Percentiles rank a stretch among this genome's conserved stretches.
Conservation (phyloP, 2,329 filamentous ascomycete species). For the Colletotrichum chlorophyti region DNA sequence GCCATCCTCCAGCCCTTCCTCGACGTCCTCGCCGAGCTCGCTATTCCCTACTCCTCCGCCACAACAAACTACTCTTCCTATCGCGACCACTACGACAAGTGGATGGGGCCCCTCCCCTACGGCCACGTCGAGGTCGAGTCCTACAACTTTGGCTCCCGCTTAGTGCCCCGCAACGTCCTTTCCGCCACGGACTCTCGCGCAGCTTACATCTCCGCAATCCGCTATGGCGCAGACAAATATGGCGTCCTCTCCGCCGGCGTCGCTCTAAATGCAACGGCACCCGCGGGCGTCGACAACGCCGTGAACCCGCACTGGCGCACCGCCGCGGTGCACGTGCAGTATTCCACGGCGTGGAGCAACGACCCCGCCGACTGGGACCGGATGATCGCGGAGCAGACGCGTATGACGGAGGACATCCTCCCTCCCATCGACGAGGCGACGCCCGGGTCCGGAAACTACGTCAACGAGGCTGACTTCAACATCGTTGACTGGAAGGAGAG, state of each 20-base stretch:
- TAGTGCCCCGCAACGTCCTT: conserved; percentile 46
- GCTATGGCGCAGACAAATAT: conserved; percentile 23
- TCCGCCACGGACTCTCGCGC: conserved; percentile 37
- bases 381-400: conserved; percentile 24
- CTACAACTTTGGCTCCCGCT: conserved; percentile 45
- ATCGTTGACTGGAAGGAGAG: conserved; percentile 51
- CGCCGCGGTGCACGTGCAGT: conserved; percentile 27
- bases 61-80: conserved; percentile 33
- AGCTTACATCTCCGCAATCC: conserved; percentile 24
- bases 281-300: conserved; percentile 24
- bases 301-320: conserved; percentile 28
- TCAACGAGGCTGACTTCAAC: conserved; percentile 59
- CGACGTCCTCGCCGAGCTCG: conserved; percentile 43
- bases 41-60: conserved; percentile 36
- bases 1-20: conserved; percentile 54
- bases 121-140: conserved; percentile 57
- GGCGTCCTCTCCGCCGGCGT: conserved; percentile 30
- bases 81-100: conserved; percentile 53
- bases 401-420: conserved; percentile 28
- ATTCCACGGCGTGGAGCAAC: conserved; percentile 28
- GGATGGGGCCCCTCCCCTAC: conserved; percentile 49
- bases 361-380: conserved; percentile 23
- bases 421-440: conserved; percentile 35
- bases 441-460: conserved; percentile 51
- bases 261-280: conserved; percentile 29